Evolutionary conservation across 2,329 filamentous ascomycete genomes (phyloP), one percentile per base, ranked within the genome.

Genomic region (Catunica adiposa): DNA sequence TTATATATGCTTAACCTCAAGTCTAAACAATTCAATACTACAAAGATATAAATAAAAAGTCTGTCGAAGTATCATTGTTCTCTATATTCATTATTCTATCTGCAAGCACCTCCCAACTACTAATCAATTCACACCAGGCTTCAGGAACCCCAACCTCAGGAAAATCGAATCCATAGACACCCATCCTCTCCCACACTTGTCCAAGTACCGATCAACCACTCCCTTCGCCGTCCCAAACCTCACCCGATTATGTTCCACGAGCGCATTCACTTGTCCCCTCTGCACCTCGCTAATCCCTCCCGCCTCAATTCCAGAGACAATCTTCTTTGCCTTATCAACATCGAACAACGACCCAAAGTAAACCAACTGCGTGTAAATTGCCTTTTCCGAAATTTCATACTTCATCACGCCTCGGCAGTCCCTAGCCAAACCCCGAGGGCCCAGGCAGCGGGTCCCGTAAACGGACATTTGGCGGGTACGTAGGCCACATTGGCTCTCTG

Each of bases 161-260:
- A 95, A 96, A 60, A 96, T 69, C 61, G 75, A 82, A 68, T 92
- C 88, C 89, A 95, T 96, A 62, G 87, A 84, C 54, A 96, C 89
- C 87, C 88, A 95, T 68, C 89, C 85, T 62, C 87, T 74, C 25
- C 89, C 89, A 68, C 89, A 94, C 71, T 90, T 92, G 64, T 88
- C 87, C 62, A 95, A 69, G 69, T 94, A 94, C 64, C 73, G 80
- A 61, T 90, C 87, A 3, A 95, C 86, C 14, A 89, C 80, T 5
- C 76, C 75, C 72, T 82, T 86, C 61, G 90, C 71, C 0, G 85
- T 87, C 9, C 70, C 78, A 66, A 97, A 97, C 59, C 88, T 75
- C 40, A 76, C 73, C 57, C 86, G 78, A 68, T 98, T 98, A 67
- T 89, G 82, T 65, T 89, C 86, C 2, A 82, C 88, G 56, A 96